Base-by-base conservation (phyloP, 257 asterid species). In the Nicotiana otophora region DNA sequence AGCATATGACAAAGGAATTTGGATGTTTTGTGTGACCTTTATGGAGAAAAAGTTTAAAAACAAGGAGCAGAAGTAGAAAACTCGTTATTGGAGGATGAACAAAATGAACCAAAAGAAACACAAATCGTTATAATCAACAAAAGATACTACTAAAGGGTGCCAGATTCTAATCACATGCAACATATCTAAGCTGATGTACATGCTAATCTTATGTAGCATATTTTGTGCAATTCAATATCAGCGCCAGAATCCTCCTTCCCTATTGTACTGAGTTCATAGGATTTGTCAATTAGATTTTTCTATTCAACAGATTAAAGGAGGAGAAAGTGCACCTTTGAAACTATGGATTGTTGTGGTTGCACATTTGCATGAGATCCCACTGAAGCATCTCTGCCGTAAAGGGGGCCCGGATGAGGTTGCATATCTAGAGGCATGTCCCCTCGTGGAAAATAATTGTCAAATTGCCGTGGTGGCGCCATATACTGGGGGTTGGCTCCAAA, bases 1-100 rank as follows among this genome's bases (percentile, higher is more conserved):
- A 2, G 99, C 99, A 86, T 90, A 92, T 26, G 92, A 85, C 19
- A 93, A 82, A 62, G 92, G 97, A 83, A 95, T 92, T 82, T 95
- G 99, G 91, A 94, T 92, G 83, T 92, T 92, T 85, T 91, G 94
- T 7, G 91, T 87, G 87, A 95, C 91, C 98, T 93, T 74, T 5
- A 84, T 4, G 66, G 57, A 82, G 76, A 81, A 85, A 82, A 80
- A 34, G 23, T 63, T 62, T 17, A 16, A 77, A 78, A 68, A 26
- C 54, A 58, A 78, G 5, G 62, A 82, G 55, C 4, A 68, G 16
- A 30, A 28, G 15, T 28, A 79, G 46, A 20, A 28, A 31, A 61
- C 62, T 60, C 36, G 76, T 65, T 20, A 33, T 42, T 36, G 60
- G 11, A 48, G 78, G 42, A 54, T 26, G 36, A 46, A 46, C 20